phyloP scores from a whole-genome alignment of 2,329 filamentous ascomycete species.

The Ophiocordyceps camponoti-leonardi region DNA sequence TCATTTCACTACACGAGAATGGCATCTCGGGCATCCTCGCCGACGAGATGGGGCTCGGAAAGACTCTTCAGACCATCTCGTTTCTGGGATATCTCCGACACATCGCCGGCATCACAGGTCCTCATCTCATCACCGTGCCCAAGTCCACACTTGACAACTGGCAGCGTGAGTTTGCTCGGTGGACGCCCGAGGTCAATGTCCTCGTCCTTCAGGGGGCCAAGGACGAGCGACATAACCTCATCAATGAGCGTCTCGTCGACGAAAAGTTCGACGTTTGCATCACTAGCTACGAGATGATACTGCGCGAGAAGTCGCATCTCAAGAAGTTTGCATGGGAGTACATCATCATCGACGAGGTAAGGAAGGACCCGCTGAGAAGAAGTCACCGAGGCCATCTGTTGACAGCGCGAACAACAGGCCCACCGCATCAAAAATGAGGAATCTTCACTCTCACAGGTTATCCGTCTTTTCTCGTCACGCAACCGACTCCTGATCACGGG shows the following conservation, averaged over 20 bases:
- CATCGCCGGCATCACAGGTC: constrained; percentile 74
- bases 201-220: constrained; percentile 89
- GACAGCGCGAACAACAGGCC: constrained; percentile 23
- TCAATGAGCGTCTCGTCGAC: constrained; percentile 78
- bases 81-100: constrained; percentile 92
- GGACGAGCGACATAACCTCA: constrained; percentile 75
- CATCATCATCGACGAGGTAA: constrained; percentile 84
- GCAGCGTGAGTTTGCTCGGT: constrained; percentile 83
- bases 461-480: constrained; percentile 86
- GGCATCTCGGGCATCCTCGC: constrained; percentile 96
- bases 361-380: neutral
- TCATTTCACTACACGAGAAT: constrained; percentile 94
- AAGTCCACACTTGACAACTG: constrained; percentile 98
- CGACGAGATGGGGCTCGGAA: constrained; percentile 97
- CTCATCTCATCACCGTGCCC: constrained; percentile 80
- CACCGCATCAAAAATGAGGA: constrained; percentile 99
- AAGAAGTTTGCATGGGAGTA: constrained; percentile 99
- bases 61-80: constrained; percentile 92
- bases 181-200: constrained; percentile 93
- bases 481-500: constrained; percentile 93
- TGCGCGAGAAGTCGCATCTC: constrained; percentile 82
- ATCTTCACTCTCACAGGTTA: constrained; percentile 89
- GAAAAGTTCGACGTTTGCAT: constrained; percentile 97
- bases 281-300: constrained; percentile 97
- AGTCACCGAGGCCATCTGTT: neutral